Evolutionary conservation across 176 grass and related monocot genomes (phyloP).

Genomic region (Avena eriantha): DNA sequence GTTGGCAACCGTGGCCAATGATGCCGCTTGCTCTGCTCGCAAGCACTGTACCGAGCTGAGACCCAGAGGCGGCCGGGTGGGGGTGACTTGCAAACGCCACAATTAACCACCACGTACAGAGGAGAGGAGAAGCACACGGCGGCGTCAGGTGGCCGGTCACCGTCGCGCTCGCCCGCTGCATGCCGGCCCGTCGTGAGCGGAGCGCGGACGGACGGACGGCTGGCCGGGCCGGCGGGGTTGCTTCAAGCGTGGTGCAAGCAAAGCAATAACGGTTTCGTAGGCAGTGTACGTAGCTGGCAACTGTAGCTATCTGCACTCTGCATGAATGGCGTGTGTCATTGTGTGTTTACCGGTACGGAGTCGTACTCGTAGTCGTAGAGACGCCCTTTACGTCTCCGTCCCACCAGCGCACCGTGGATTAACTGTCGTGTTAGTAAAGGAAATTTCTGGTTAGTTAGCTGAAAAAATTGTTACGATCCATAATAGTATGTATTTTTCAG

Average conservation of each 20-base stretch:
- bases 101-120: constrained; percentile 2
- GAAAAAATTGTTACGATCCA: too few relatives aligned
- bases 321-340: not conserved
- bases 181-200: too few relatives aligned
- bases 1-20: constrained; percentile 27
- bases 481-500: too few relatives aligned
- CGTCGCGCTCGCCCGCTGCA: not conserved
- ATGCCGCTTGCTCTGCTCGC: not conserved
- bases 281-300: not conserved
- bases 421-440: too few relatives aligned
- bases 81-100: constrained; percentile 45
- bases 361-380: too few relatives aligned
- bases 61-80: not conserved
- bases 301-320: constrained; percentile 10
- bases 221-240: not conserved
- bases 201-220: not conserved
- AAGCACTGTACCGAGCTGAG: not conserved
- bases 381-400: too few relatives aligned
- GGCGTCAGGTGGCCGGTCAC: constrained; percentile 32
- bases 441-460: too few relatives aligned
- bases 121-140: not conserved
- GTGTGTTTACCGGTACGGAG: too few relatives aligned
- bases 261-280: not conserved
- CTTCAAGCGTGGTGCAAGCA: constrained; percentile 45
- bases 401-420: too few relatives aligned